Base-by-base conservation (phyloP, 1,284 basidiomycete genomes). In the Sphaerobolus stellatus region DNA sequence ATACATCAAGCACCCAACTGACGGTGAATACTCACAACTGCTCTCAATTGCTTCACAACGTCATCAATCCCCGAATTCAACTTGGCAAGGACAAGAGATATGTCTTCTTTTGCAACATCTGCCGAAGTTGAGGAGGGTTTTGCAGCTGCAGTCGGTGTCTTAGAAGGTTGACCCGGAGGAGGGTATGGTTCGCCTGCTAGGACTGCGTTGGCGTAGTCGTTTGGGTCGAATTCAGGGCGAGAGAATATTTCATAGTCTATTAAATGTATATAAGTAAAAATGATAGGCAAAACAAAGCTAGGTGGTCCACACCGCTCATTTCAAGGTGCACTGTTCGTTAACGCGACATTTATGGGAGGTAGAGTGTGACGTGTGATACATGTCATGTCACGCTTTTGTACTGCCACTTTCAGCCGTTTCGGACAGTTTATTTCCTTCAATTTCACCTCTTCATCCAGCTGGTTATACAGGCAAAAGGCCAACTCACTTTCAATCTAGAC, bases 161-260 rank as follows among this genome's bases (percentile, higher is more conserved):
- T 62, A 38, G 56, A 66, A 7, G 64, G 24, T 63, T 69, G 14
- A 57, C 53, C 7, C 60, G 54, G 20, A 22, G 79, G 72, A 16
- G 82, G 80, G 64, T 94, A 92, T 0, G 82, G 68, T 60, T 91
- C 86, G 25, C 90, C 88, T 9, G 91, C 85, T 22, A 96, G 78
- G 50, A 94, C 81, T 18, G 91, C 84, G 68, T 93, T 94, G 4
- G 93, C 92, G 67, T 94, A 95, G 52, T 90, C 86, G 66, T 92
- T 88, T 16, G 92, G 79, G 66, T 94, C 87, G 68, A 96, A 97
- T 40, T 83, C 75, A 5, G 83, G 69, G 49, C 68, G 72, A 22
- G 85, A 76, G 63, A 92, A 93, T 40, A 83, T 75, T n/a, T 81
- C 65, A 64, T 89, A 87, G 58, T 90, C 86, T 82, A 62, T n/a